Evolutionary conservation across 495 filamentous ascomycete species (phyloP).

Genomic region (Stereocaulon alpinum): DNA sequence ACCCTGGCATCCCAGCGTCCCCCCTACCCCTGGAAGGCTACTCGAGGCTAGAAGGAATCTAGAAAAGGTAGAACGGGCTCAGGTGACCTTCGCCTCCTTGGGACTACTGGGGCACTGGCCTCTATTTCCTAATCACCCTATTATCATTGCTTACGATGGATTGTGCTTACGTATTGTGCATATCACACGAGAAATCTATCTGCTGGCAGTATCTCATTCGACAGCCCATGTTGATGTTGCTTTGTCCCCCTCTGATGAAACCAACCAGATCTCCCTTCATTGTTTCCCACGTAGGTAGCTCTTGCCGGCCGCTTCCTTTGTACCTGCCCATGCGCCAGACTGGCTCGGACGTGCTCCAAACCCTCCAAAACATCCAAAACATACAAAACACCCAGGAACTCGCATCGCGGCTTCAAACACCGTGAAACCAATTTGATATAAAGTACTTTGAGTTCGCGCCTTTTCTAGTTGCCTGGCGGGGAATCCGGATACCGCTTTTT

Average conservation of each 20-base stretch:
- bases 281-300: not conserved
- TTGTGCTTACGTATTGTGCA: conserved; percentile 2
- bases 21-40: not conserved
- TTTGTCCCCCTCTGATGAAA: conserved; percentile 7
- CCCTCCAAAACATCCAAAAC: too few species aligned
- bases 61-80: not conserved
- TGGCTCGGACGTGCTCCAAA: not conserved
- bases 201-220: conserved; percentile 3
- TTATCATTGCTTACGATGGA: not conserved
- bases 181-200: not conserved
- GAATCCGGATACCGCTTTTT: not conserved
- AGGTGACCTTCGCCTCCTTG: conserved; percentile 3
- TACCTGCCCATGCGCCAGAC: not conserved
- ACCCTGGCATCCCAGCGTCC: too few species aligned
- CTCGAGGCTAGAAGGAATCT: not conserved
- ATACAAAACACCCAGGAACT: too few species aligned
- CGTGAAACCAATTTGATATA: too few species aligned
- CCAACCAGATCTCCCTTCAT: not conserved
- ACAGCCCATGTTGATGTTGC: not conserved
- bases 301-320: not conserved
- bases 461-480: not conserved
- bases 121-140: not conserved
- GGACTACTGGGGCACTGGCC: not conserved
- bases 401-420: too few species aligned
- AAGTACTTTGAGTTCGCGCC: conserved; percentile 6